Evolutionary conservation across 345 rosid genomes (phyloP).

Genomic region (Ceriops zippeliana): DNA sequence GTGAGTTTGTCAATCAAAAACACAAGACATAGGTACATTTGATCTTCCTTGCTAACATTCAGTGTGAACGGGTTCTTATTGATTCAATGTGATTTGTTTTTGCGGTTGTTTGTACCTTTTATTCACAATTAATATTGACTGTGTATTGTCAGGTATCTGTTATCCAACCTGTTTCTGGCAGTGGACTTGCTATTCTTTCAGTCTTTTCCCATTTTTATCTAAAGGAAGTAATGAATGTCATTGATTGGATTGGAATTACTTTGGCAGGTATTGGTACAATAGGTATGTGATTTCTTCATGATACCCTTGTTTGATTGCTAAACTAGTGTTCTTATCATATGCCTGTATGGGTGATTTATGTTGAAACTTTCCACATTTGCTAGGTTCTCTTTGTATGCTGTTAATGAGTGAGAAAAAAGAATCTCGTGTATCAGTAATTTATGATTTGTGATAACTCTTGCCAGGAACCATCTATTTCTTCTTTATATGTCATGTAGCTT

Average conservation of each 20-base stretch:
- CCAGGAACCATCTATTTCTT: no score
- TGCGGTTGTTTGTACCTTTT: not conserved
- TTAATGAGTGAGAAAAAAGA: no score
- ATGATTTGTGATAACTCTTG: no score
- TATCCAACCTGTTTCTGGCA: constrained; percentile 96
- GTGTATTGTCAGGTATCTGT: constrained; percentile 68
- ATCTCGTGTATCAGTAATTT: no score
- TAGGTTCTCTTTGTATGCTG: no score
- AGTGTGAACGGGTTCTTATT: not conserved
- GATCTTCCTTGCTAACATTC: not conserved
- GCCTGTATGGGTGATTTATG: not conserved
- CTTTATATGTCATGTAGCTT: no score
- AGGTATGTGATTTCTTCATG: constrained; percentile 46
- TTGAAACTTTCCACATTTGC: no score
- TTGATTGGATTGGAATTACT: constrained; percentile 96
- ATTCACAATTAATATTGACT: constrained; percentile 10
- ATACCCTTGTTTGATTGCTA: constrained; percentile 9
- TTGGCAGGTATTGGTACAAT: constrained; percentile 94
- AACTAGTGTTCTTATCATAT: not conserved
- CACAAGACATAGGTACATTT: not conserved
- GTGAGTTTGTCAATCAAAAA: no score
- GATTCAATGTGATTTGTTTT: constrained; percentile 10
- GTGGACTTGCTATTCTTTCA: constrained; percentile 92
- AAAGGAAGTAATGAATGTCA: constrained; percentile 82
- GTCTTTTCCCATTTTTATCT: constrained; percentile 91